Evolutionary conservation across 805 yeast genomes (phyloP), one percentile per base, ranked within the genome.

Genomic region (Kluyveromyces siamensis): DNA sequence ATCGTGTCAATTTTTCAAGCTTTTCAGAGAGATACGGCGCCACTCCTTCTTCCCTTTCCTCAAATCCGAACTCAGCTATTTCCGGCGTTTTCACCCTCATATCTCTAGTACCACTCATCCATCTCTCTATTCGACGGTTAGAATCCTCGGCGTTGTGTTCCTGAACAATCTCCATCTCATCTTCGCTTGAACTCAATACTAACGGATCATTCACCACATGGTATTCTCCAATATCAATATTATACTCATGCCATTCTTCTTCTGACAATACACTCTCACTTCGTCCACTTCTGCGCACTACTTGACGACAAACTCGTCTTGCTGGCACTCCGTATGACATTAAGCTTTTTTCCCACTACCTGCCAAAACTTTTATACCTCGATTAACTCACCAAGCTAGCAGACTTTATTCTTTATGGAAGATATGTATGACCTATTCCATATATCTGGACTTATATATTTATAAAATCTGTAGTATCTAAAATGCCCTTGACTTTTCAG

Each of bases 121-220:
- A 43, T 18, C 45, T 18, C 39, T 43, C 45, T n/a, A 43, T 43
- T 17, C 45, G 18, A 8, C 25, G 33, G 35, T 30, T 10, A n/a
- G 38, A 27, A 16, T 43, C 45, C 27, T 43, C 45, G 27, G 13
- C n/a, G 10, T 21, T 33, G 13, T 17, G 19, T 5, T 41, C 44
- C 7, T 30, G 35, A 2, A 4, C 35, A 10, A 30, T 8, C 13
- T 40, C 43, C 27, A 19, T n/a, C 10, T 43, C 45, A 21, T 43
- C 45, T 13, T 43, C 45, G 25, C 45, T 43, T 13, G 45, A 43
- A 35, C 45, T 43, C 38, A 43, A 35, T 14, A 43, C 45, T 39
- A 43, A 43, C 8, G 45, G 45, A 27, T 43, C 45, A 25, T 35
- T 43, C 45, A 43, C 38, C 27, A 43, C 45, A 36, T 43, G 45